phyloP scores from a whole-genome alignment of 2,329 filamentous ascomycete genomes.

The Pseudocercospora crystallina region DNA sequence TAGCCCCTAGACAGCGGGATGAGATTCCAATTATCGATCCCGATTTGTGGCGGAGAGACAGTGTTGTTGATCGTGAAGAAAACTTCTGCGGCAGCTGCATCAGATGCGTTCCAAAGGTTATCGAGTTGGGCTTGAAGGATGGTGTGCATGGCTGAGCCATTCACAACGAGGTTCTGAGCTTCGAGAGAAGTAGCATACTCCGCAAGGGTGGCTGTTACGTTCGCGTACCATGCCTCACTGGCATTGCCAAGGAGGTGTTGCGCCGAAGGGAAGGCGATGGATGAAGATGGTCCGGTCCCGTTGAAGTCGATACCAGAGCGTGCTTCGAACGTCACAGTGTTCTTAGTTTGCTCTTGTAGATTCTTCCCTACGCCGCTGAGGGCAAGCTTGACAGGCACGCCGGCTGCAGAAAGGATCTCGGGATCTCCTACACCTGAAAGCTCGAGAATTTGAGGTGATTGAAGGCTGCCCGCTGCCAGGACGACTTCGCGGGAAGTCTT shows the following conservation, averaged over 20 bases:
- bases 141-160: constrained; percentile 20
- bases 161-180: constrained; percentile 20
- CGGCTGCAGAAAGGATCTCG: constrained; percentile 16
- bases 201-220: constrained; percentile 30
- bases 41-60: constrained; percentile 23
- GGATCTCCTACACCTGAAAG: constrained; percentile 58
- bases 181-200: constrained; percentile 30
- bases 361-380: constrained; percentile 13
- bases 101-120: constrained; percentile 26
- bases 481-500: constrained; percentile 45
- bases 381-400: constrained; percentile 29
- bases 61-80: constrained; percentile 39
- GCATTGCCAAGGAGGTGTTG: constrained; percentile 38
- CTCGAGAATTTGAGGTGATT: constrained; percentile 60
- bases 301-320: constrained; percentile 27
- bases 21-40: constrained; percentile 42
- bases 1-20: constrained; percentile 29
- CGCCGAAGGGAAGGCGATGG: constrained; percentile 38
- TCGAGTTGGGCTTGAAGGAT: constrained; percentile 28
- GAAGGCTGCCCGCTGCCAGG: constrained; percentile 57
- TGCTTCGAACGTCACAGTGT: constrained; percentile 15
- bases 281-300: constrained; percentile 40
- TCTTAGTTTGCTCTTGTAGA: constrained; percentile 22
- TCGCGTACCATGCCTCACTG: constrained; percentile 26
- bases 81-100: constrained; percentile 31